These are phyloP conservation scores for Heterobasidion irregulare DNA, from an alignment of 1,284 basidiomycete genomes.

Conservation along the genomic window DNA sequence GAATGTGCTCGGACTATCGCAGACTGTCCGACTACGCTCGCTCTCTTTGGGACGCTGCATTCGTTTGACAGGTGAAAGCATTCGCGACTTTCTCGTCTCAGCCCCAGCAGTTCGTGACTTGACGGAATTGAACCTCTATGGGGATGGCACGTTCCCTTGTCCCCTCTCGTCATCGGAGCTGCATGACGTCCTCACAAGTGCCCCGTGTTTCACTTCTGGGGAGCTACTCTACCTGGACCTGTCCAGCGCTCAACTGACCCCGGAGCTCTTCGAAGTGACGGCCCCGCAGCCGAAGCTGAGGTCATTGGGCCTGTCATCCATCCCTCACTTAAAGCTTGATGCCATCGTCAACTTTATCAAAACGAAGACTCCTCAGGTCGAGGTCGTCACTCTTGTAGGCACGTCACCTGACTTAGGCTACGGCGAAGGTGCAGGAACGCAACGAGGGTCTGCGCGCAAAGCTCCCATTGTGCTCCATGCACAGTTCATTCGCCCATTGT, in stretches of 20 bases:
- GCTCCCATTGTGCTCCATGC: slow-evolving; percentile 60
- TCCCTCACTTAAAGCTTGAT: slow-evolving; percentile 63
- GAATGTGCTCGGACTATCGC: slow-evolving; percentile 51
- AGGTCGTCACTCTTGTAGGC: slow-evolving; percentile 78
- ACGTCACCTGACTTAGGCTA: slow-evolving; percentile 73
- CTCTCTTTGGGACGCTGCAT: slow-evolving; percentile 88
- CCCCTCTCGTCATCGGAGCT: slow-evolving; percentile 70
- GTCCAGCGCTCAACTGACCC: slow-evolving; percentile 73
- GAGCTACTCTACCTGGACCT: slow-evolving; percentile 84
- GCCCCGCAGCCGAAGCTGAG: slow-evolving; percentile 71
- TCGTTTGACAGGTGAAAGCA: slow-evolving; percentile 72
- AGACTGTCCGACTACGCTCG: slow-evolving; percentile 63
- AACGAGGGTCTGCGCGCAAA: slow-evolving; percentile 37
- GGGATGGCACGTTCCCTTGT: slow-evolving; percentile 82
- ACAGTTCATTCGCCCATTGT: slow-evolving; percentile 70
- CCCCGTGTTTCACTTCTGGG: slow-evolving; percentile 79
- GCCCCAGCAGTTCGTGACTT: slow-evolving; percentile 61
- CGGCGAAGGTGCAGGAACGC: slow-evolving; percentile 16
- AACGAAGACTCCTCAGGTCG: slow-evolving; percentile 68
- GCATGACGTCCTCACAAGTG: slow-evolving; percentile 56
- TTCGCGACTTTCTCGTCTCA: slow-evolving; percentile 69
- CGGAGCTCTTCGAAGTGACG: slow-evolving; percentile 48
- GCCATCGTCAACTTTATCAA: slow-evolving; percentile 67
- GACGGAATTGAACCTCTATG: slow-evolving; percentile 82
- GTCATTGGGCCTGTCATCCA: slow-evolving; percentile 84